Conservation (phyloP, 768 basidiomycete genomes). For the Phlegmacium glaucopus region DNA sequence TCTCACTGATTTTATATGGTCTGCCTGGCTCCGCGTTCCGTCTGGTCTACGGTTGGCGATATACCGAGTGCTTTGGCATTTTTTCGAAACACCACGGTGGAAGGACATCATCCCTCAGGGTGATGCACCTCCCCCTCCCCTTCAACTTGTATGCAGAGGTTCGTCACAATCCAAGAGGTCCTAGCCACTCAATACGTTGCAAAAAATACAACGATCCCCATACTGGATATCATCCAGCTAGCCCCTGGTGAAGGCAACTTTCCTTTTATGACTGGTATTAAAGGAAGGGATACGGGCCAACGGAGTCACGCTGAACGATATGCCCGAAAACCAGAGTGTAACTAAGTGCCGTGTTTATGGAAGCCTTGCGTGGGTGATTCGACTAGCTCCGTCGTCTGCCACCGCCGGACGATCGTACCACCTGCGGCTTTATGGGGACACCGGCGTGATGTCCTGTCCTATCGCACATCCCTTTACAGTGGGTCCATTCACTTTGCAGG, state of each 20-base stretch:
- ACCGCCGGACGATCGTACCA: constrained; percentile 5
- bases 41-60: background rate
- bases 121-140: constrained; percentile 2
- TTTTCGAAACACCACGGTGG: background rate
- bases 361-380: constrained; percentile 6
- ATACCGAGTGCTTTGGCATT: background rate
- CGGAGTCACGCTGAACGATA: constrained; percentile 2
- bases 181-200: constrained; percentile 9
- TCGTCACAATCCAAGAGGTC: constrained; percentile 1
- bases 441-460: background rate
- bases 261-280: constrained; percentile 3
- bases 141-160: constrained; percentile 8
- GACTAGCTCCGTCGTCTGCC: constrained; percentile 6
- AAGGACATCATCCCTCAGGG: background rate
- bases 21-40: background rate
- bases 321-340: constrained; percentile 3
- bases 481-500: constrained; percentile 6
- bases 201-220: constrained; percentile 9
- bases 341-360: background rate
- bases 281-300: constrained; percentile 1
- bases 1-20: background rate
- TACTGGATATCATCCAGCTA: constrained; percentile 7
- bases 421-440: constrained; percentile 1
- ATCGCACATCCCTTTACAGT: background rate
- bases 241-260: constrained; percentile 1